Evolutionary conservation across 1,139 yeast genomes (phyloP).

Genomic region (Spathaspora jeffriesii): DNA sequence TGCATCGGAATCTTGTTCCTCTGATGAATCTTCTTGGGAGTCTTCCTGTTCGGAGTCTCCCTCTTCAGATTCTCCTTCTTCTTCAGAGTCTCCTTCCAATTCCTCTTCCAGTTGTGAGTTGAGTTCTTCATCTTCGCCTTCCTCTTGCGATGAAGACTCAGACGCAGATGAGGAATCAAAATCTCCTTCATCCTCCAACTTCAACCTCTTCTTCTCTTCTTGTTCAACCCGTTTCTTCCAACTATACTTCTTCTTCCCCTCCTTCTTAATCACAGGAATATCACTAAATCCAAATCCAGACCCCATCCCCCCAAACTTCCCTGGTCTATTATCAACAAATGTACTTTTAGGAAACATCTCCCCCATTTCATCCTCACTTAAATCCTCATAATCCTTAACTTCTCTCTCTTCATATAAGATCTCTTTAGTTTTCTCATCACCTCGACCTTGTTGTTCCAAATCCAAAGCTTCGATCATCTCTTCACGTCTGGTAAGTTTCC

Average conservation of each 20-base stretch:
- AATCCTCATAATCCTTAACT: conserved; percentile 62
- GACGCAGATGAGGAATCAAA: conserved; percentile 28
- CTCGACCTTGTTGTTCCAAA: conserved; percentile 73
- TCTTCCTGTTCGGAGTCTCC: conserved; percentile 16
- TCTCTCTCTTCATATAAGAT: conserved; percentile 71
- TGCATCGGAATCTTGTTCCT: conserved; percentile 19
- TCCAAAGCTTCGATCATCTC: conserved; percentile 74
- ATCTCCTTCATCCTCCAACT: conserved; percentile 42
- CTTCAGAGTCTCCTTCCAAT: conserved; percentile 18
- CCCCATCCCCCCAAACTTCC: conserved; percentile 59
- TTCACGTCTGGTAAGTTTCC: conserved; percentile 70
- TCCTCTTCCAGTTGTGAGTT: conserved; percentile 20
- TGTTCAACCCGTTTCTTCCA: conserved; percentile 43
- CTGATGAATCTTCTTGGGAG: conserved; percentile 16
- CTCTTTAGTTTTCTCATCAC: conserved; percentile 60
- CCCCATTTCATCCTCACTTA: conserved; percentile 25
- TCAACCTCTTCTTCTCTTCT: conserved; percentile 34
- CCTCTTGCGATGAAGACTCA: no score
- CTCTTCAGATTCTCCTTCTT: no score
- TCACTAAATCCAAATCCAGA: conserved; percentile 69
- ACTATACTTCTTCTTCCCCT: conserved; percentile 37
- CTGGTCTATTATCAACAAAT: conserved; percentile 75
- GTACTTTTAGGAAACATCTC: conserved; percentile 49
- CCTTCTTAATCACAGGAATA: conserved; percentile 39
- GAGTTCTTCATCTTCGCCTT: conserved; percentile 16